Evolutionary conservation across 345 rosid species (phyloP), one percentile per base, ranked within the genome.

Genomic region (Brassica nigra): DNA sequence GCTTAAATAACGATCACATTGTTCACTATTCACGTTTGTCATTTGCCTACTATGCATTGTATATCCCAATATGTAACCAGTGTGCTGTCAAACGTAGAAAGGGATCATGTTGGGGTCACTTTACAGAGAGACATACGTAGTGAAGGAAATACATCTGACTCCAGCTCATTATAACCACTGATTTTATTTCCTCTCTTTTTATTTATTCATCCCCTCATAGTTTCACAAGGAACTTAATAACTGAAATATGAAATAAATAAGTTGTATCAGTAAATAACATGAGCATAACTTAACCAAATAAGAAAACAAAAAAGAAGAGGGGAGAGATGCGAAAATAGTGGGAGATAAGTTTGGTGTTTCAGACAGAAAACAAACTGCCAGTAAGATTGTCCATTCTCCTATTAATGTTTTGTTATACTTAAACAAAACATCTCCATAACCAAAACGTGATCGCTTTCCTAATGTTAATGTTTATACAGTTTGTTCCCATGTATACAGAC

Each of bases 331-430:
- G 76, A 66, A 80, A 71, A 70, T 23, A 68, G 73, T 12, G 71
- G 77, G 71, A 23, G 27, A 23, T 71, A 37, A 76, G 80, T 81
- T 81, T 81, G 80, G 80, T 71, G 77, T 71, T 76, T 81, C 73
- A 58, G 84, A 81, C 84, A 76, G 66, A 66, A 81, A 81, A 76
- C 84, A 59, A 81, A 81, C 77, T 76, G 77, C 64, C 73, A 71
- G 84, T 81, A 59, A 81, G 84, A 76, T 76, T 81, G 84, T 81
- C 80, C 74, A 81, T 81, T 81, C 65, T 81, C 74, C 73, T 71
- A 76, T 71, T 75, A 75, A 76, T 81, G 80, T 81, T 71, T 76
- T 81, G 83, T 71, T 76, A 66, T 65, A 39, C 77, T 61, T 71
- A 66, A 71, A 66, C 70, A 47, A 81, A 49, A 81, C 81, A 76